phyloP scores from a whole-genome alignment of 2,329 filamentous ascomycete species.

The Sporothrix curviconia region DNA sequence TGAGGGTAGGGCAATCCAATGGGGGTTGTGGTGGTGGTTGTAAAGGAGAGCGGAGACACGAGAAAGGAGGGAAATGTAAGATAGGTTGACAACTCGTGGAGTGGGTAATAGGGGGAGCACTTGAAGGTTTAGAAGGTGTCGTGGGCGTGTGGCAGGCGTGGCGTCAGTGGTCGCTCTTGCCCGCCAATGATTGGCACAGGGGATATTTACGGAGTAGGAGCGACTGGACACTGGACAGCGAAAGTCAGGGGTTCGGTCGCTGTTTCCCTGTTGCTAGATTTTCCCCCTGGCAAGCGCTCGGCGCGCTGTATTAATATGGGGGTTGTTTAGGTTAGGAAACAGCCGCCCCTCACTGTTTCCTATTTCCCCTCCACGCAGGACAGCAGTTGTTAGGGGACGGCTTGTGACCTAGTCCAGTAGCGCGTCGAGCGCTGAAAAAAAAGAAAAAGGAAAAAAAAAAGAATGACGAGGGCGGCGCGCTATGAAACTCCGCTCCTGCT shows the following conservation, averaged over 20 bases:
- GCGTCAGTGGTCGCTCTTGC: not conserved
- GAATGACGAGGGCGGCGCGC: not conserved
- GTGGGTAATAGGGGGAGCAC: too few species aligned
- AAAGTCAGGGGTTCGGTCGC: conserved; percentile 12
- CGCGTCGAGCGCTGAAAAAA: too few species aligned
- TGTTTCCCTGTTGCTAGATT: too few species aligned
- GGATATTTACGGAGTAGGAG: too few species aligned
- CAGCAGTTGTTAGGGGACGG: not conserved
- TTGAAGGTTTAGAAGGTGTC: too few species aligned
- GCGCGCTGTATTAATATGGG: not conserved
- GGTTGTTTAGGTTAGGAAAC: not conserved
- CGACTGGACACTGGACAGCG: not conserved
- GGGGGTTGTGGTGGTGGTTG: conserved; percentile 3
- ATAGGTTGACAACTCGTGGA: not conserved
- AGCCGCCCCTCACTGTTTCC: conserved; percentile 7
- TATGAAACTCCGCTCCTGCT: not conserved
- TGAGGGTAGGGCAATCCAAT: not conserved
- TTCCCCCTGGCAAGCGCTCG: not conserved
- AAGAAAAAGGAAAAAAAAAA: conserved; percentile 4
- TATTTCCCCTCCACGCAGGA: not conserved
- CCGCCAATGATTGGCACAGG: too few species aligned
- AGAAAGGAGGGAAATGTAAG: not conserved
- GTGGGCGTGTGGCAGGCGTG: too few species aligned
- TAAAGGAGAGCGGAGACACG: not conserved
- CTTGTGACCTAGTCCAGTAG: too few species aligned